These are phyloP conservation scores for Fusarium aywerte DNA, from an alignment of 2,329 filamentous ascomycete genomes.

Conservation along the genomic window DNA sequence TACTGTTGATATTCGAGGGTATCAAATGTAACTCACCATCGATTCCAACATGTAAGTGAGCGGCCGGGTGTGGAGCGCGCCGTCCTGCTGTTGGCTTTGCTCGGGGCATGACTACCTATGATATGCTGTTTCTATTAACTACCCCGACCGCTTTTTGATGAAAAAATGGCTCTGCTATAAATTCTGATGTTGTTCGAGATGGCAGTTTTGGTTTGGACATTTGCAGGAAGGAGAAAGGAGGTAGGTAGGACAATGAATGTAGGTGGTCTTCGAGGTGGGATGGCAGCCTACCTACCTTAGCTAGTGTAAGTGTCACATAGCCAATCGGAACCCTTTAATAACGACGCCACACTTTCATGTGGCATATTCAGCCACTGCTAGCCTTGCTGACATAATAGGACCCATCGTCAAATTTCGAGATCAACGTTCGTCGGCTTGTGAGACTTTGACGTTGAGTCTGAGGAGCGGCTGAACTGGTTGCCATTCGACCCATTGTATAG, in stretches of 20 bases:
- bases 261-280: slow-evolving; percentile 25
- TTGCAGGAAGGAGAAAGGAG: slow-evolving; percentile 32
- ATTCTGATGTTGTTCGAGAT: slow-evolving; percentile 6
- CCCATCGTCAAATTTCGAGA: slow-evolving; percentile 48
- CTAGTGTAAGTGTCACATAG: background rate
- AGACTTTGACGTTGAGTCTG: slow-evolving; percentile 34
- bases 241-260: slow-evolving; percentile 25
- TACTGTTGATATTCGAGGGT: background rate
- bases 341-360: slow-evolving; percentile 24
- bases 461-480: slow-evolving; percentile 35
- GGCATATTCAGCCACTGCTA: slow-evolving; percentile 13
- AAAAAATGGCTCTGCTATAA: background rate
- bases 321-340: slow-evolving; percentile 24
- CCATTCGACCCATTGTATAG: slow-evolving; percentile 39
- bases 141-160: background rate
- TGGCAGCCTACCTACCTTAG: slow-evolving; percentile 45
- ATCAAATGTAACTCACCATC: slow-evolving; percentile 41
- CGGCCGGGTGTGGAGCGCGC: background rate
- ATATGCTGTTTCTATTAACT: background rate
- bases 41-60: slow-evolving; percentile 33
- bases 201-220: background rate
- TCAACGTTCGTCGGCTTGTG: slow-evolving; percentile 29
- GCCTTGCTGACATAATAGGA: slow-evolving; percentile 51
- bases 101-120: slow-evolving; percentile 28
- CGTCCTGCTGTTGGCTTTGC: slow-evolving; percentile 8